Evolutionary conservation across 441 rosid species (phyloP).

Genomic region (Aquilaria agallochum): DNA sequence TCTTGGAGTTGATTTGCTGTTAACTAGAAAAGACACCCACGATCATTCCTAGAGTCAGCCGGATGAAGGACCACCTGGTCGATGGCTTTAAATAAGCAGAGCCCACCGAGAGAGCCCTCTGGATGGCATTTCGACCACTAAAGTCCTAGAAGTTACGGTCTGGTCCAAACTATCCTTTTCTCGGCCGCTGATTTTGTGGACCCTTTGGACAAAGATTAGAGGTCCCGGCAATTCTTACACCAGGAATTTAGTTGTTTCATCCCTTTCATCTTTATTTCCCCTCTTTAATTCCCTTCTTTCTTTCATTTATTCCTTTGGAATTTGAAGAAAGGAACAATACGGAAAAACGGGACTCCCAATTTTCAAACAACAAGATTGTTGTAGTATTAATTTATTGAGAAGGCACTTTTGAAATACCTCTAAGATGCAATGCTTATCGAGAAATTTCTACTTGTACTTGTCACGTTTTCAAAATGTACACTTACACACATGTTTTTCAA

Average conservation of each 20-base stretch:
- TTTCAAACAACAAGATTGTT: neutral
- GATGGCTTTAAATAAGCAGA: too few species aligned
- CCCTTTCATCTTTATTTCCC: constrained; percentile 31
- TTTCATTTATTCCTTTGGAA: neutral
- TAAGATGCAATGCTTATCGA: too few species aligned
- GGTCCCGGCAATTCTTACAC: constrained; percentile 20
- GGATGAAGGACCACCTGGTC: too few species aligned
- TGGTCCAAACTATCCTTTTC: constrained; percentile 14
- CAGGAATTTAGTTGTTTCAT: constrained; percentile 24
- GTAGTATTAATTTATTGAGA: too few species aligned
- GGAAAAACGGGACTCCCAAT: neutral
- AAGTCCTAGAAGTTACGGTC: constrained; percentile 15
- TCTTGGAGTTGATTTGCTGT: too few species aligned
- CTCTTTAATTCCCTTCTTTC: too few species aligned
- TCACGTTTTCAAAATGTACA: too few species aligned
- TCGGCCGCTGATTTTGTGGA: constrained; percentile 30
- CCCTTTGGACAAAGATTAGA: constrained; percentile 15
- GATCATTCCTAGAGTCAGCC: too few species aligned
- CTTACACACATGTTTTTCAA: too few species aligned
- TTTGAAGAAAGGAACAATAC: neutral
- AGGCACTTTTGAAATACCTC: too few species aligned
- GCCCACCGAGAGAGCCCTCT: neutral
- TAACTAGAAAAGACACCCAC: too few species aligned
- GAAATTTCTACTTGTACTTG: too few species aligned
- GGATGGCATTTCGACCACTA: constrained; percentile 15